These are phyloP conservation scores for Fusarium ramigenum DNA, from an alignment of 2,329 filamentous ascomycete species.

Conservation along the genomic window DNA sequence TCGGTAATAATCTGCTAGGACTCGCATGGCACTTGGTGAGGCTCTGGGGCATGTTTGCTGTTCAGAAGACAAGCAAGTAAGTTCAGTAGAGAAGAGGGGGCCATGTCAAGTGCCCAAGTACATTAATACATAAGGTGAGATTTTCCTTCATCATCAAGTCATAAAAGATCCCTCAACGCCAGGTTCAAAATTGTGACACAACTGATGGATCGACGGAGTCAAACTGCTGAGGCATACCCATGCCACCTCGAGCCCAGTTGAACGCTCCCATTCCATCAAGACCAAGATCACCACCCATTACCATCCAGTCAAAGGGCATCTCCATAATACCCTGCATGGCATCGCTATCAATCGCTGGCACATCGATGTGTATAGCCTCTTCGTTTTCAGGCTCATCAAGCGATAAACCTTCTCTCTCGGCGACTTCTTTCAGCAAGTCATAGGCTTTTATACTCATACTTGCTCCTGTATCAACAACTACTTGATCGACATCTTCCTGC, in stretches of 20 bases:
- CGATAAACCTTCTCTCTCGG: constrained; percentile 38
- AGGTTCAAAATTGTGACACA: constrained; percentile 21
- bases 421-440: constrained; percentile 48
- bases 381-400: constrained; percentile 15
- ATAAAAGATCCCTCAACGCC: background rate
- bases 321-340: constrained; percentile 39
- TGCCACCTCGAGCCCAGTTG: constrained; percentile 20
- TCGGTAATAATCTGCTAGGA: background rate
- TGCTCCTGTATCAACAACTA: constrained; percentile 42
- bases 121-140: background rate
- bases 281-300: constrained; percentile 28
- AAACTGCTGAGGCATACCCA: constrained; percentile 19
- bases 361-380: background rate
- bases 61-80: background rate
- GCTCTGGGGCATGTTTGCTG: background rate
- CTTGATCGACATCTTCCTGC: constrained; percentile 45
- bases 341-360: constrained; percentile 9
- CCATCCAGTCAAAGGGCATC: constrained; percentile 41
- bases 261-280: constrained; percentile 37
- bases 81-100: background rate
- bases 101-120: background rate
- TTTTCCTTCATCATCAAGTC: background rate
- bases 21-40: background rate
- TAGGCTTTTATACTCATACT: constrained; percentile 42
- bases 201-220: constrained; percentile 30